Percentiles rank a stretch among this genome's conserved stretches.
phyloP scores from a whole-genome alignment of 2,329 filamentous ascomycete species.

The Monilinia vaccinii-corymbosi region DNA sequence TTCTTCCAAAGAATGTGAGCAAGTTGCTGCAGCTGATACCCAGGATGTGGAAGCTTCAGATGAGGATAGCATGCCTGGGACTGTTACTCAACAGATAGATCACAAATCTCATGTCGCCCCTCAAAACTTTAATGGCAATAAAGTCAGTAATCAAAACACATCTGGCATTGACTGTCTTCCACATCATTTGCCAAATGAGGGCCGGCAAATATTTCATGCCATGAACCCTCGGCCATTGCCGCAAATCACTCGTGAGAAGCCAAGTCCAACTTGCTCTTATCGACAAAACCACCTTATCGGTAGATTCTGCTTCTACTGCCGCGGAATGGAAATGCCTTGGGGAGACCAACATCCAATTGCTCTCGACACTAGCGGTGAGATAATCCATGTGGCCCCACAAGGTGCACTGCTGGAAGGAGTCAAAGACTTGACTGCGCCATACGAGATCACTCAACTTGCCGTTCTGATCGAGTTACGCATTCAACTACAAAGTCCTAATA shows the following conservation, averaged over 20 bases:
- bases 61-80: no score
- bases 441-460: background rate
- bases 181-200: background rate
- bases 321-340: background rate
- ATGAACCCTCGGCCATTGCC: background rate
- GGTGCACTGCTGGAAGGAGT: background rate
- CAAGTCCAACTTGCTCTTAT: background rate
- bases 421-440: background rate
- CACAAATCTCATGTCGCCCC: fast-evolving
- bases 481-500: background rate
- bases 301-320: constrained; percentile 1
- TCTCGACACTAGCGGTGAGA: background rate
- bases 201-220: background rate
- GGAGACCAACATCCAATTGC: background rate
- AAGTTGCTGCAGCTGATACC: background rate
- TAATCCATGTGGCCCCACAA: background rate
- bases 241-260: no score
- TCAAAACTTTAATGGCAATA: background rate
- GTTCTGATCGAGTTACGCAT: background rate
- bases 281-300: background rate
- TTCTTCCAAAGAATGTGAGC: background rate
- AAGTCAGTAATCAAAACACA: no score
- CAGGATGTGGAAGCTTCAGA: background rate
- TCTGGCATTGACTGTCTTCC: no score
- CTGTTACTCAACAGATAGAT: background rate